A percentile compares a stretch with the other conserved stretches of the same genome.
Conservation (phyloP, 306 rosid species). For the Rosa lucieae region DNA sequence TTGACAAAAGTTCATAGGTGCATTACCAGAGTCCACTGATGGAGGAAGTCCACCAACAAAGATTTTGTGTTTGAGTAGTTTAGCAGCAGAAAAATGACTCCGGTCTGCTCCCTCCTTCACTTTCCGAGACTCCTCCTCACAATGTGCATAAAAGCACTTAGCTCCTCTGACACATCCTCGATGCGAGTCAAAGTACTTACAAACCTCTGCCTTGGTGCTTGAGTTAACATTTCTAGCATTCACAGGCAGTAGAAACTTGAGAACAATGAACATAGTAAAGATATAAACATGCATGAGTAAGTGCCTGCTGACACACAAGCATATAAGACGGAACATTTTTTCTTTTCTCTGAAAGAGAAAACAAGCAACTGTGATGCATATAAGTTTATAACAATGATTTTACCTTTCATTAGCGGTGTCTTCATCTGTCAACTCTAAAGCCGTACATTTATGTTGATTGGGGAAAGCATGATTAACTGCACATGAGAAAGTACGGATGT, state of each 20-base stretch:
- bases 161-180: conserved; percentile 42
- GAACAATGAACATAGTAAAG: background rate
- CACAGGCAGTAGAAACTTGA: conserved; percentile 19
- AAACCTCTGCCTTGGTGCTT: conserved; percentile 25
- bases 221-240: conserved; percentile 16
- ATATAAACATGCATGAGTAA: background rate
- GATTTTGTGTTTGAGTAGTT: conserved; percentile 17
- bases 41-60: conserved; percentile 45
- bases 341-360: background rate
- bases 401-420: conserved; percentile 25
- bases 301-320: background rate
- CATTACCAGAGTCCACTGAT: conserved; percentile 37
- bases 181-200: conserved; percentile 37
- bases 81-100: conserved; percentile 1
- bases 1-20: conserved; percentile 6
- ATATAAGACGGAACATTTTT: background rate
- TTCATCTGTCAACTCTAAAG: conserved; percentile 27
- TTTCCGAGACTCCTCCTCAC: conserved; percentile 17
- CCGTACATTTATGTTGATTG: conserved; percentile 15
- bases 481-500: background rate
- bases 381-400: background rate
- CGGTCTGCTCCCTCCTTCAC: conserved; percentile 20
- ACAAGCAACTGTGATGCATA: background rate
- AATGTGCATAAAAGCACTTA: conserved; percentile 36
- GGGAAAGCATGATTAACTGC: conserved; percentile 32